Conservation (phyloP, 1,284 basidiomycete species). For the Rhodotorula sp. region DNA sequence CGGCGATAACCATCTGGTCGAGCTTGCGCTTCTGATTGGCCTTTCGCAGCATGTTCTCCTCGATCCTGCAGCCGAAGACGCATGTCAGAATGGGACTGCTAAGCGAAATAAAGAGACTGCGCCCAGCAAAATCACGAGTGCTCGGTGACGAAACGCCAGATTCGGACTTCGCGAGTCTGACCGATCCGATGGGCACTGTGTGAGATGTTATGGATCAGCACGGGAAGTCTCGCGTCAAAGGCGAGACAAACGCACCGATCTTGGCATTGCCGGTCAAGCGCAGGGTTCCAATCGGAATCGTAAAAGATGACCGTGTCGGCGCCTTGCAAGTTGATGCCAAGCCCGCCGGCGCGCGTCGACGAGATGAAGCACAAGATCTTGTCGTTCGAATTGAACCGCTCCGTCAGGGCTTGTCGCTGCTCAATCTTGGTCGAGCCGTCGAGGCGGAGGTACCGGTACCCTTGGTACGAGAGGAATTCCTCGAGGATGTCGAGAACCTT, state of each 20-base stretch:
- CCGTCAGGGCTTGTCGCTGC: constrained; percentile 90
- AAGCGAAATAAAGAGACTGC: background rate
- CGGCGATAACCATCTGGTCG: constrained; percentile 89
- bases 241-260: constrained; percentile 64
- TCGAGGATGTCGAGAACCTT: constrained; percentile 90
- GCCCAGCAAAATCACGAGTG: constrained; percentile 49
- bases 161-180: constrained; percentile 94
- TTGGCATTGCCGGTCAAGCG: constrained; percentile 96
- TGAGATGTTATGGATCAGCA: background rate
- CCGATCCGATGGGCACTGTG: constrained; percentile 85
- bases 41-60: constrained; percentile 93
- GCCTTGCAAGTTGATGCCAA: constrained; percentile 88
- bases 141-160: constrained; percentile 89
- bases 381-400: constrained; percentile 92
- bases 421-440: constrained; percentile 96
- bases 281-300: constrained; percentile 96
- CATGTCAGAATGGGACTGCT: background rate
- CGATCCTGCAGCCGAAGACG: constrained; percentile 63
- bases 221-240: background rate
- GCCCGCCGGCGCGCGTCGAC: constrained; percentile 86
- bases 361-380: constrained; percentile 91
- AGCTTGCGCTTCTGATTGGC: constrained; percentile 92
- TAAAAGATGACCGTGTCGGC: constrained; percentile 96
- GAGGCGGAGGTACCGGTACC: constrained; percentile 85
- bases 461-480: constrained; percentile 87